Percentiles rank a stretch among this genome's conserved stretches.
Evolutionary conservation across 2,329 filamentous ascomycete genomes (phyloP).

Genomic region (Cercospora sp.): DNA sequence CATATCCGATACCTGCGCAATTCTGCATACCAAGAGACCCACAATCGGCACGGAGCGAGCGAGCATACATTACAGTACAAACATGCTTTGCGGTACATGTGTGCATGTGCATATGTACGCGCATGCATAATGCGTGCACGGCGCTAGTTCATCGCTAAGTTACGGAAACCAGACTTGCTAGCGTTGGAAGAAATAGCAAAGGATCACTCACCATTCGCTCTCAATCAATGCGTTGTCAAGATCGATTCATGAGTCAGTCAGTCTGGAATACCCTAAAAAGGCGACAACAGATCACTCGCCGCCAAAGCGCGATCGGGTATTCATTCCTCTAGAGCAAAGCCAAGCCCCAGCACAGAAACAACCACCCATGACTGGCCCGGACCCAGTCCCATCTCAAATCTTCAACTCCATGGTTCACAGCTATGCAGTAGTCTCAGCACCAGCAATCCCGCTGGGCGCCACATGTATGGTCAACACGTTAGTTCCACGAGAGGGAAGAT

Average conservation of each 20-base stretch:
- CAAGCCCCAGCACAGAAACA: background rate
- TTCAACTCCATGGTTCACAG: no score
- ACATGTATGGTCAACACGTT: background rate
- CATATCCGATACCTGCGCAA: background rate
- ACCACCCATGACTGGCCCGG: background rate
- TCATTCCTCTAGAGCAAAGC: no score
- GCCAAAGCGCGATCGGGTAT: no score
- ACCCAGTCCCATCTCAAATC: background rate
- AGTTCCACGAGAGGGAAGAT: background rate
- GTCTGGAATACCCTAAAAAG: no score
- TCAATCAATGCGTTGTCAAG: background rate
- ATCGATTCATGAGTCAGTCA: background rate
- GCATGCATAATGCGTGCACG: background rate
- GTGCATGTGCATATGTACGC: background rate
- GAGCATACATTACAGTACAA: background rate
- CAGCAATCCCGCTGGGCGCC: no score
- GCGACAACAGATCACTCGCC: no score
- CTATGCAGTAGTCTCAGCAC: background rate
- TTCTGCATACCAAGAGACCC: background rate
- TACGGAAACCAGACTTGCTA: background rate
- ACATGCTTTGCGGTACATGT: background rate
- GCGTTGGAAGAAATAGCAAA: background rate
- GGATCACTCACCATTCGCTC: background rate
- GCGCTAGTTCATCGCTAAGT: background rate
- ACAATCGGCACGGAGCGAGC: background rate